Evolutionary conservation across 2,329 filamentous ascomycete species (phyloP).

Genomic region (Tolypocladium guangdongense): DNA sequence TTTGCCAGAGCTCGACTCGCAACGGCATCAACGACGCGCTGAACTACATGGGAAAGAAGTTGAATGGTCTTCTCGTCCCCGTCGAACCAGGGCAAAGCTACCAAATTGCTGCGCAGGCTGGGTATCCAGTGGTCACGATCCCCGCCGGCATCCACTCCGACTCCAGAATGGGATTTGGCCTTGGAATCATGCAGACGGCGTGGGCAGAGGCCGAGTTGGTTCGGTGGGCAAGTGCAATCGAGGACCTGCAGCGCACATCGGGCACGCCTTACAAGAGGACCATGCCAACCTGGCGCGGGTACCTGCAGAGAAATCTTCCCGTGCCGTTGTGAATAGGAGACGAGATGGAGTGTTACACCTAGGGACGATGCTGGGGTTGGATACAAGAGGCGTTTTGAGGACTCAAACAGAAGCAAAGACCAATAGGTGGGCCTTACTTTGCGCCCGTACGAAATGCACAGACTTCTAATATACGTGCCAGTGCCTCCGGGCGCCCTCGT

Average conservation of each 20-base stretch:
- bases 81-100: conserved; percentile 56
- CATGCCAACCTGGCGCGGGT: conserved; percentile 41
- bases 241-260: conserved; percentile 39
- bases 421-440: background rate
- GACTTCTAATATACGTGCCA: background rate
- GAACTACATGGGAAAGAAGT: conserved; percentile 26
- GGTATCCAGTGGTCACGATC: conserved; percentile 62
- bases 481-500: background rate
- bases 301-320: conserved; percentile 34
- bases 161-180: conserved; percentile 49
- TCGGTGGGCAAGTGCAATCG: conserved; percentile 51
- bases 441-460: background rate
- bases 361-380: background rate
- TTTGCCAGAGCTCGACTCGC: conserved; percentile 47
- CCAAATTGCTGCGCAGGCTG: conserved; percentile 63
- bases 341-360: background rate
- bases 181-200: conserved; percentile 48
- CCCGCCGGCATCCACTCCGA: conserved; percentile 47
- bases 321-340: conserved; percentile 14
- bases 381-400: background rate
- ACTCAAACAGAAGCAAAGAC: background rate
- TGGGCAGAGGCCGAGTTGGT: conserved; percentile 48
- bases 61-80: conserved; percentile 58
- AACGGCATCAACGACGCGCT: conserved; percentile 62
- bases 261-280: conserved; percentile 34